Percentiles rank a stretch among this genome's conserved stretches.
phyloP scores from a whole-genome alignment of 768 basidiomycete genomes.

The Lactarius psammicola region DNA sequence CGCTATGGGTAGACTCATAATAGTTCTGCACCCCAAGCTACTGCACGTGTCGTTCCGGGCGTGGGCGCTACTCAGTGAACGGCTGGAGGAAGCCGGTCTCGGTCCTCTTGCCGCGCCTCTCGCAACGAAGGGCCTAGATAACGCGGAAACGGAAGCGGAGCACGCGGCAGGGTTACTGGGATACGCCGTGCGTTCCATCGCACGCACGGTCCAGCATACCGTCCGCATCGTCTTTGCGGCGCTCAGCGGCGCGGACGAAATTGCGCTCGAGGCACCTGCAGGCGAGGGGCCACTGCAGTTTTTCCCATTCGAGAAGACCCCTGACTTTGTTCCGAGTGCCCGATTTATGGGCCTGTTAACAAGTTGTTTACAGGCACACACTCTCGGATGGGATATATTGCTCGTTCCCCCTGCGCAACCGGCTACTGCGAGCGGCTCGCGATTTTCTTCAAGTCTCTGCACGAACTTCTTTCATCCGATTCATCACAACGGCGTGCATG shows the following conservation, averaged over 20 bases:
- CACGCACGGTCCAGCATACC: conserved; percentile 41
- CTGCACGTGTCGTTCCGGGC: conserved; percentile 56
- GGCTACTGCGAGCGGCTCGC: conserved; percentile 62
- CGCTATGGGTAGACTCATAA: conserved; percentile 53
- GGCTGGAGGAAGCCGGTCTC: conserved; percentile 53
- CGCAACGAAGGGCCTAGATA: conserved; percentile 39
- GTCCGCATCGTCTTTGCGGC: conserved; percentile 46
- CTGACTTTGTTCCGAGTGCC: conserved; percentile 46
- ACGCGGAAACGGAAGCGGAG: conserved; percentile 35
- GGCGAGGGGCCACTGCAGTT: conserved; percentile 47
- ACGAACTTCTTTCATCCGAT: too few relatives aligned
- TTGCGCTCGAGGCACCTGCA: conserved; percentile 46
- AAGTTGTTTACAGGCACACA: conserved; percentile 59
- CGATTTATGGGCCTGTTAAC: conserved; percentile 60
- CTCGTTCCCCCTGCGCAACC: conserved; percentile 56
- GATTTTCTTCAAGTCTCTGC: too few relatives aligned
- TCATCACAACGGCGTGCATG: too few relatives aligned
- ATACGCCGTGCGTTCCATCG: conserved; percentile 45
- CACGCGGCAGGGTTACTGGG: conserved; percentile 47
- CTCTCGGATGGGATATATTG: conserved; percentile 64
- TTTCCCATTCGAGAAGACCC: conserved; percentile 42
- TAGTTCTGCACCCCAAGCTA: conserved; percentile 59
- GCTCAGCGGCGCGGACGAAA: conserved; percentile 32
- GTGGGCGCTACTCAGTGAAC: conserved; percentile 59
- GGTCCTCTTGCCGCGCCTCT: conserved; percentile 52